Percentiles rank a stretch among this genome's conserved stretches.
phyloP scores from a whole-genome alignment of 768 basidiomycete species.

The Nidularia pulvinata region DNA sequence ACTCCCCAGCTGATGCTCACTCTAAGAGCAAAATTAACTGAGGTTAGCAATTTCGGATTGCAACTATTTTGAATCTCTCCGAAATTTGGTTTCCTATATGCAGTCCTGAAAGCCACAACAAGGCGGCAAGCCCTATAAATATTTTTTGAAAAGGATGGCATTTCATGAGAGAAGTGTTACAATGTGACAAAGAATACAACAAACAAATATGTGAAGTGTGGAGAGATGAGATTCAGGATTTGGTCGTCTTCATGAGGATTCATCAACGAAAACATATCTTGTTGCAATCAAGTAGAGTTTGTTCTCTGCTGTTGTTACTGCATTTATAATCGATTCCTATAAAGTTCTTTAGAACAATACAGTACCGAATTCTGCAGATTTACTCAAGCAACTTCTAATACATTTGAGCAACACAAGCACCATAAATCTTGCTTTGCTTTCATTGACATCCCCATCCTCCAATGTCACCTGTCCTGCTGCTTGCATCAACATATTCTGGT shows the following conservation, averaged over 20 bases:
- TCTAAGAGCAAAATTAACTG: too few relatives aligned
- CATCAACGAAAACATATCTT: background rate
- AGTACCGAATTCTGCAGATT: constrained; percentile 8
- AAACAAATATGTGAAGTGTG: constrained; percentile 25
- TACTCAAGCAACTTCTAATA: constrained; percentile 12
- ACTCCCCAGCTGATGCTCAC: too few relatives aligned
- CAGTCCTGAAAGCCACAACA: constrained; percentile 8
- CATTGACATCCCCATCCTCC: background rate
- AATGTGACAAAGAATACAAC: constrained; percentile 16
- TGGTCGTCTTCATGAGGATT: constrained; percentile 25
- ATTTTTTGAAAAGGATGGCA: constrained; percentile 13
- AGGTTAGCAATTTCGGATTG: too few relatives aligned
- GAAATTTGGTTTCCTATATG: too few relatives aligned
- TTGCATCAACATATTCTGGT: constrained; percentile 1
- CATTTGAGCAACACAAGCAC: background rate
- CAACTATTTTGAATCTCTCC: too few relatives aligned
- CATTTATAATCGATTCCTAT: constrained; percentile 25
- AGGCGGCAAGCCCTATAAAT: constrained; percentile 11
- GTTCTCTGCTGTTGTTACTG: constrained; percentile 24
- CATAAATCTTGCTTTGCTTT: background rate
- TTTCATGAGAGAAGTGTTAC: constrained; percentile 19
- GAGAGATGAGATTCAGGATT: constrained; percentile 25
- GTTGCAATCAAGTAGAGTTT: constrained; percentile 19
- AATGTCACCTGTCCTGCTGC: background rate
- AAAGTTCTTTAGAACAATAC: constrained; percentile 16